Evolutionary conservation across 768 basidiomycete genomes (phyloP), one percentile per base, ranked within the genome.

Genomic region (Pholiota conissans): DNA sequence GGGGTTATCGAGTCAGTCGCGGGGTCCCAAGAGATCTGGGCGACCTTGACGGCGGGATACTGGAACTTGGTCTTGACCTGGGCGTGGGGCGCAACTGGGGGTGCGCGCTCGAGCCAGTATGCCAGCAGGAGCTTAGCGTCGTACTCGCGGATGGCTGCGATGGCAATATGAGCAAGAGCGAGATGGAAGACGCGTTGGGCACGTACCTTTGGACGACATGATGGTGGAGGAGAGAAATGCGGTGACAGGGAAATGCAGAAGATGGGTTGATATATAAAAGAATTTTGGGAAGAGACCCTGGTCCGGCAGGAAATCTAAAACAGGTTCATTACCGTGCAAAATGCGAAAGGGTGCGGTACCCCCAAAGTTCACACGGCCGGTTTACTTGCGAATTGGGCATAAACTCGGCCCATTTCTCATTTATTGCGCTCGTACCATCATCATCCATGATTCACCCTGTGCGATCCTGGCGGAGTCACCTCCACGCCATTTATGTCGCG

Each of bases 41-140:
- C 93, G 63, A 95, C 93, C 67, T 85, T 86, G 32, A 87, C 85
- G 37, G 76, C 67, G 28, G 89, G 86, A 70, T 81, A 88, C 63
- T 75, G 71, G 71, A 91, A 89, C 58, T 81, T 79, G 48, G 86
- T 82, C 69, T 77, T 77, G 63, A 76, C 69, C 61, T 70, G 70
- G 5, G 76, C 76, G 54, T 87, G 82, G 52, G 87, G 77, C 42
- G 89, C 86, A 65, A 92, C 86, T 11, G 89, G 70, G 27, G 95
- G 91, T 11, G 94, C 90, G 61, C 94, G 87, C 73, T 91, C 86
- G 62, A 98, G 89, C 95, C 95, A 98, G 82, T 98, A 97, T 35
- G 95, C 93, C 28, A 98, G 82, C 63, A 98, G 84, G 65, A 98
- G 91, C 82, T 98, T 99, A 64, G 96, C 96, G 73, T 99, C 96